phyloP scores from a whole-genome alignment of 257 asterid species.

The Przewalskia tangutica region DNA sequence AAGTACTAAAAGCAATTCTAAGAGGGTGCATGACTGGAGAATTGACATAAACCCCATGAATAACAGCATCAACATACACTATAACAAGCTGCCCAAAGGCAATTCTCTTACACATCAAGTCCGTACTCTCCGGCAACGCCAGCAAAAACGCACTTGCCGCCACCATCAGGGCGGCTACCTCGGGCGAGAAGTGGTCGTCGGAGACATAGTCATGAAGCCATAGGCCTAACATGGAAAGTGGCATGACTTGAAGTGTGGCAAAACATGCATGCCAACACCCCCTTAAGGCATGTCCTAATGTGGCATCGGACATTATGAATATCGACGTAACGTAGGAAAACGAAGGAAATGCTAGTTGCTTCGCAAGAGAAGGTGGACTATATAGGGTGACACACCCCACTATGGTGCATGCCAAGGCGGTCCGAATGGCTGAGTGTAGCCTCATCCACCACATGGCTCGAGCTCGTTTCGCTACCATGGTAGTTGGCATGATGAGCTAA shows the following conservation, averaged over 20 bases:
- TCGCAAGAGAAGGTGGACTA: constrained; percentile 26
- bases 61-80: constrained; percentile 29
- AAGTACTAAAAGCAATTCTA: constrained; percentile 46
- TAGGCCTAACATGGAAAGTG: constrained; percentile 28
- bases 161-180: constrained; percentile 25
- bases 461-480: constrained; percentile 31
- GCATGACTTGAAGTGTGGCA: constrained; percentile 49
- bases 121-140: constrained; percentile 39
- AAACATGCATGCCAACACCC: constrained; percentile 51
- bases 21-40: constrained; percentile 32
- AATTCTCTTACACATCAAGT: constrained; percentile 40
- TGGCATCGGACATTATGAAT: constrained; percentile 37
- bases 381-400: constrained; percentile 45
- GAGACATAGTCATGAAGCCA: constrained; percentile 10
- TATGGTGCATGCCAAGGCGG: constrained; percentile 42
- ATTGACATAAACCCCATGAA: constrained; percentile 12
- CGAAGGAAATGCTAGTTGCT: constrained; percentile 29
- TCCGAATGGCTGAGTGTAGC: constrained; percentile 40
- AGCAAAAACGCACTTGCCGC: constrained; percentile 32
- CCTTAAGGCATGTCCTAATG: constrained; percentile 40
- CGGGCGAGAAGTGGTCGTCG: constrained; percentile 14
- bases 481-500: neutral
- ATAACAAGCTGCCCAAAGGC: constrained; percentile 72
- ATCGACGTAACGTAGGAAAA: constrained; percentile 48
- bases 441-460: constrained; percentile 45